phyloP scores from a whole-genome alignment of 2,329 filamentous ascomycete genomes.

The Fusarium sp. region DNA sequence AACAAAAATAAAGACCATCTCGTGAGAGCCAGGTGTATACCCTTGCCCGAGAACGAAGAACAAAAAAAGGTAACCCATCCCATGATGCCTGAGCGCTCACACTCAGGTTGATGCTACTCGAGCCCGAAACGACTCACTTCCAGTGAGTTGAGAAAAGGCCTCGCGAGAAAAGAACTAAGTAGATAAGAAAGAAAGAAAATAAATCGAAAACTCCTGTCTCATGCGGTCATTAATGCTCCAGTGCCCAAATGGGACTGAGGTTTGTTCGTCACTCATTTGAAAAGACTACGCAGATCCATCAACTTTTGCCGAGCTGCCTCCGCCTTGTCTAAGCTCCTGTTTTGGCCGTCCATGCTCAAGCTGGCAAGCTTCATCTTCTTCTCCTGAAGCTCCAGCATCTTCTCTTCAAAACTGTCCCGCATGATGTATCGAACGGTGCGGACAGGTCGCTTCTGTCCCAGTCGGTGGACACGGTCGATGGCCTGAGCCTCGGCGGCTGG shows the following conservation, averaged over 20 bases:
- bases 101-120: constrained; percentile 25
- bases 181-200: constrained; percentile 28
- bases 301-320: constrained; percentile 68
- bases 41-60: constrained; percentile 15
- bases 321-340: constrained; percentile 61
- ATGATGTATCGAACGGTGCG: constrained; percentile 91
- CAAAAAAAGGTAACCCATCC: constrained; percentile 16
- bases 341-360: constrained; percentile 77
- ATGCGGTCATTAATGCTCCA: constrained; percentile 30
- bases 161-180: constrained; percentile 41
- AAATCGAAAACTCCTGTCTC: constrained; percentile 34
- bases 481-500: constrained; percentile 94
- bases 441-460: constrained; percentile 90
- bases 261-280: constrained; percentile 53
- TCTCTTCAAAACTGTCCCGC: constrained; percentile 89
- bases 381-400: constrained; percentile 86
- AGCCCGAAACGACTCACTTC: constrained; percentile 24
- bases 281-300: constrained; percentile 66
- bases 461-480: constrained; percentile 88
- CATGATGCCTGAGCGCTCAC: constrained; percentile 26
- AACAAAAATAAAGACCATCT: constrained; percentile 31
- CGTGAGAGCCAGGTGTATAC: constrained; percentile 43
- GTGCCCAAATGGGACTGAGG: constrained; percentile 6
- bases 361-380: constrained; percentile 94
- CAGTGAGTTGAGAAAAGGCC: constrained; percentile 25